Evolutionary conservation across 768 basidiomycete species (phyloP).

Genomic region (Hydnum rufescens): DNA sequence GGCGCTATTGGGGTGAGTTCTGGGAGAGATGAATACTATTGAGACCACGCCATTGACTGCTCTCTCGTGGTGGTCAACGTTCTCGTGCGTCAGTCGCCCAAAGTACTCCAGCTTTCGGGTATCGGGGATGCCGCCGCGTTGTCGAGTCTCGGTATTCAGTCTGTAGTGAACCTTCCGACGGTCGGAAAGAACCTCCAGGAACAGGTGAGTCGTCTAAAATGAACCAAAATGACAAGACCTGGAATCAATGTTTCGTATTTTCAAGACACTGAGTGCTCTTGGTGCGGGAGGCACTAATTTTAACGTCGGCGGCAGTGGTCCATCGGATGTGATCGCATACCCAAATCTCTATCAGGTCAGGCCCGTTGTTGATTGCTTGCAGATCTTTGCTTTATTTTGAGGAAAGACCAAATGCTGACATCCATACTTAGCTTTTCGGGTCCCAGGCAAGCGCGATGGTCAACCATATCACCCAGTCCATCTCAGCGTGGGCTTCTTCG

Average conservation of each 20-base stretch:
- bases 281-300: conserved; percentile 1
- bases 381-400: neutral
- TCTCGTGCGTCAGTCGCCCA: neutral
- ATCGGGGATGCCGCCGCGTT: conserved; percentile 8
- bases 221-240: neutral
- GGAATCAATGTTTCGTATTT: neutral
- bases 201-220: too few species aligned
- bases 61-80: neutral
- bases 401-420: too few species aligned
- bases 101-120: conserved; percentile 8
- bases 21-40: neutral
- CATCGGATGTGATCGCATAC: conserved; percentile 30
- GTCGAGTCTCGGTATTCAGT: conserved; percentile 1
- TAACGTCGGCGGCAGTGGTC: conserved; percentile 20
- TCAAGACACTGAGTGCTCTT: neutral
- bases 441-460: neutral
- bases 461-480: conserved; percentile 22
- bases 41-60: neutral
- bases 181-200: conserved; percentile 11
- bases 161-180: conserved; percentile 7
- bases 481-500: conserved; percentile 25
- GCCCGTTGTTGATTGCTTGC: conserved; percentile 11
- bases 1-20: conserved; percentile 1
- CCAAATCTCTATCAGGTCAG: conserved; percentile 33
- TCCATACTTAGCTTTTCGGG: conserved; percentile 8